Conservation (phyloP, 345 rosid genomes). For the Capsella bursapastoris region DNA sequence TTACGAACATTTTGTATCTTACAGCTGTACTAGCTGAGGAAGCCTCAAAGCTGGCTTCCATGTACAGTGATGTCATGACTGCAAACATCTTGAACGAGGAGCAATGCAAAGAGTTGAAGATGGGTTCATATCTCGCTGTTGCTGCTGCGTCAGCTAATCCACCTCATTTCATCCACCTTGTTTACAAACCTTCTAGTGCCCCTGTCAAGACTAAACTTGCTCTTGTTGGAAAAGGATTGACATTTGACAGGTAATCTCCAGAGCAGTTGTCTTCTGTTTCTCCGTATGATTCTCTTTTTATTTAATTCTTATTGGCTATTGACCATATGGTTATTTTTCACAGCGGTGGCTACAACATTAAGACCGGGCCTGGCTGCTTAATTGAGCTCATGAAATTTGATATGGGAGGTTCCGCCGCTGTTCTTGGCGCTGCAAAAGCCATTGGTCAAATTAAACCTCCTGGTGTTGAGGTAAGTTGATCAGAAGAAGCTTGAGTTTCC, state of each 20-base stretch:
- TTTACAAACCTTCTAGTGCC: constrained; percentile 81
- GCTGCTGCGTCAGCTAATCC: constrained; percentile 97
- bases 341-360: constrained; percentile 99
- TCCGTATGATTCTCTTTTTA: neutral
- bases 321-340: constrained; percentile 27
- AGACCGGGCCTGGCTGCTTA: constrained; percentile 83
- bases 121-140: constrained; percentile 96
- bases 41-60: constrained; percentile 85
- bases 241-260: constrained; percentile 79
- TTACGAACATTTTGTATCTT: constrained; percentile 33
- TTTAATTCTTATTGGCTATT: neutral
- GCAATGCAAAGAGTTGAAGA: constrained; percentile 85
- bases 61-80: constrained; percentile 72
- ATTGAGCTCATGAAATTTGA: constrained; percentile 93
- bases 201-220: constrained; percentile 80
- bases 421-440: constrained; percentile 96
- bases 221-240: constrained; percentile 91
- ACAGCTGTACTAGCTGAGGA: constrained; percentile 87
- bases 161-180: constrained; percentile 86
- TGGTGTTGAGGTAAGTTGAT: constrained; percentile 80
- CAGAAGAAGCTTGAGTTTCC: neutral
- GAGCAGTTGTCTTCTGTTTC: constrained; percentile 23
- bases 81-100: constrained; percentile 79
- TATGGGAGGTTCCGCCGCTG: constrained; percentile 97
- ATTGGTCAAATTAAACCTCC: constrained; percentile 89